These are phyloP conservation scores for Aspergillus candidus DNA, from an alignment of 2,329 filamentous ascomycete species.

Conservation along the genomic window DNA sequence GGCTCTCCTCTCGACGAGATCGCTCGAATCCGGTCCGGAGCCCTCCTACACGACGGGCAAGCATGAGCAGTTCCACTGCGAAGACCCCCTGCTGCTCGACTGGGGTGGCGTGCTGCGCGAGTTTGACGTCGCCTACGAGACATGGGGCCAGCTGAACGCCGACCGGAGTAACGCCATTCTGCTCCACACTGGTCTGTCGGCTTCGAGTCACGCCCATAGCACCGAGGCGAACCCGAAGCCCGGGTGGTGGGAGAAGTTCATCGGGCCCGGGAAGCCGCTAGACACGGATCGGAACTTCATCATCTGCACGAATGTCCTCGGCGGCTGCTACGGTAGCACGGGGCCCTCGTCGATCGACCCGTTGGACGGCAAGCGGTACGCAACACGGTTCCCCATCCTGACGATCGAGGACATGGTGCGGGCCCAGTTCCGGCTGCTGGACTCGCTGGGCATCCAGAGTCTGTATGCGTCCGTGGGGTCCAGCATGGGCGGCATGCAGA, in stretches of 20 bases:
- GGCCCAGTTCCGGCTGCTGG: conserved; percentile 84
- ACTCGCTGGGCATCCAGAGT: conserved; percentile 66
- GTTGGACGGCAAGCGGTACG: conserved; percentile 79
- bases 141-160: conserved; percentile 58
- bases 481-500: conserved; percentile 99
- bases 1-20: conserved; percentile 62
- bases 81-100: conserved; percentile 72
- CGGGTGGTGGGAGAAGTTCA: conserved; percentile 99
- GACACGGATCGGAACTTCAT: conserved; percentile 90
- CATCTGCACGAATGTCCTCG: conserved; percentile 94
- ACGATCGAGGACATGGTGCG: conserved; percentile 98
- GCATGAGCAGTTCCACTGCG: conserved; percentile 70
- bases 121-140: conserved; percentile 86
- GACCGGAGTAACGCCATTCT: conserved; percentile 46
- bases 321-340: conserved; percentile 92
- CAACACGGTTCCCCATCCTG: conserved; percentile 89
- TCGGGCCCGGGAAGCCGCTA: conserved; percentile 75
- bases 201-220: conserved; percentile 94
- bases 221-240: conserved; percentile 79
- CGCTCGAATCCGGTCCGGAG: conserved; percentile 72
- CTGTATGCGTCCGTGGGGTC: conserved; percentile 90
- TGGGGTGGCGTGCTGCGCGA: conserved; percentile 90
- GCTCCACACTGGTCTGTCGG: conserved; percentile 87
- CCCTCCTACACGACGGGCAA: conserved; percentile 88
- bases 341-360: conserved; percentile 85